phyloP scores from a whole-genome alignment of 2,329 filamentous ascomycete genomes.

The Stachybotrys chartarum region DNA sequence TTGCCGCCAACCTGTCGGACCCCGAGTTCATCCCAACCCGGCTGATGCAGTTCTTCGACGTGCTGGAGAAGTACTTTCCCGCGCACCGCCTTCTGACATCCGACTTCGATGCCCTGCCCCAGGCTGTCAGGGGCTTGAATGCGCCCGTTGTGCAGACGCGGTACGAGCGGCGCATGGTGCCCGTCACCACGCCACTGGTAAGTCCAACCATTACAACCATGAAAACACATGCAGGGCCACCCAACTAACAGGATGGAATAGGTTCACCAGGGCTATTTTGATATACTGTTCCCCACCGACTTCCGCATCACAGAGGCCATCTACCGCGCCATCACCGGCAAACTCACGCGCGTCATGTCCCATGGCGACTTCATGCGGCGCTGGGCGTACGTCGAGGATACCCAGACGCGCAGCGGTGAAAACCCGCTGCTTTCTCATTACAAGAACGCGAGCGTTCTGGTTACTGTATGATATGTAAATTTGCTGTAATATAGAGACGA shows the following conservation, averaged over 20 bases:
- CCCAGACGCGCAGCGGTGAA: conserved; percentile 81
- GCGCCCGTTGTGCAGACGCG: conserved; percentile 94
- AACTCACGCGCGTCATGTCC: conserved; percentile 74
- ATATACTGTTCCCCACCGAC: conserved; percentile 96
- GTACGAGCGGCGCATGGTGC: conserved; percentile 78
- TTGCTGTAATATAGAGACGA: neutral
- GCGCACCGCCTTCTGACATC: conserved; percentile 81
- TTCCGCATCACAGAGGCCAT: conserved; percentile 86
- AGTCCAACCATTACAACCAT: conserved; percentile 22
- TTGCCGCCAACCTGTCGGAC: conserved; percentile 66
- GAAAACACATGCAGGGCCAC: neutral
- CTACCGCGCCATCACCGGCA: conserved; percentile 88
- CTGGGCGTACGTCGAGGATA: conserved; percentile 89
- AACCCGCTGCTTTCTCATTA: conserved; percentile 92
- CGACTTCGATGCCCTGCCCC: conserved; percentile 82
- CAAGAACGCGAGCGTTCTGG: conserved; percentile 88
- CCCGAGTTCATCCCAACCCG: conserved; percentile 94
- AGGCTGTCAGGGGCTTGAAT: conserved; percentile 77
- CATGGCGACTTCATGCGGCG: conserved; percentile 87
- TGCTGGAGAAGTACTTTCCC: conserved; percentile 82
- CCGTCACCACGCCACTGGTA: conserved; percentile 85
- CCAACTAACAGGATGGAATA: conserved; percentile 22
- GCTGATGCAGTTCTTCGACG: conserved; percentile 94
- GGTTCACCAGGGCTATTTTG: conserved; percentile 98
- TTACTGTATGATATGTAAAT: conserved; percentile 56